Base-by-base conservation (phyloP, 495 filamentous ascomycete genomes). In the Friedmanniomyces simplex region DNA sequence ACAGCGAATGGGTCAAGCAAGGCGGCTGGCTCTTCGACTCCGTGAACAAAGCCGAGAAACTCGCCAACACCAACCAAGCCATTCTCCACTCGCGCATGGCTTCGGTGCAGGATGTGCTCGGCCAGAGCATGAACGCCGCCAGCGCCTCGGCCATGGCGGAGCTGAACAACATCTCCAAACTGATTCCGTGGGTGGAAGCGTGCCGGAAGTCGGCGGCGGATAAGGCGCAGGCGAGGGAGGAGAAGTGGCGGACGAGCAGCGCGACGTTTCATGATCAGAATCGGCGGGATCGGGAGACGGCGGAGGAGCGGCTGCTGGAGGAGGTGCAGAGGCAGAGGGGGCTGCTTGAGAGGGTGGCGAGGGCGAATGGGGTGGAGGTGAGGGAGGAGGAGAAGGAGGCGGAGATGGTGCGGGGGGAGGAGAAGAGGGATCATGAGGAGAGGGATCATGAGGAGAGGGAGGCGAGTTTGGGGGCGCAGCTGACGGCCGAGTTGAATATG, bases 121-220 rank as follows among this genome's bases (percentile, higher is more conserved):
- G 59, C 20, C 34, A 57, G n/a, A 54, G 54, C 50, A 53, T 62
- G 46, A 58, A 62, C 39, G 28, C 59, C 8, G 22, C 55, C 3
- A 49, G 22, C 24, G 37, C 54, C 14, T 48, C 54, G 8, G 34
- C 41, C 4, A 50, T 55, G 51, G 32, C 28, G 14, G 62, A 70
- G 51, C 13, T 66, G 1, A 52, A 49, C 36, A 62, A 66, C 22
- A 30, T 70, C 10, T 58, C 60, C 5, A 70, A 57, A 30, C 66
- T 68, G 22, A 61, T 69, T n/a, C 63, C 61, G 7, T 70, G 68
- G 69, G 61, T 69, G 1, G 69, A 71, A 48, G 55, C 64, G 13
- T 70, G 68, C 58, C 47, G 67, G 24, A 53, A 68, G n/a, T 57
- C 63, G 16, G 59, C 62, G 12, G 67, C 66, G 4, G 51, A 64